Evolutionary conservation across 1,284 basidiomycete genomes (phyloP).

Genomic region (Erythrobasidium hasegawianum): DNA sequence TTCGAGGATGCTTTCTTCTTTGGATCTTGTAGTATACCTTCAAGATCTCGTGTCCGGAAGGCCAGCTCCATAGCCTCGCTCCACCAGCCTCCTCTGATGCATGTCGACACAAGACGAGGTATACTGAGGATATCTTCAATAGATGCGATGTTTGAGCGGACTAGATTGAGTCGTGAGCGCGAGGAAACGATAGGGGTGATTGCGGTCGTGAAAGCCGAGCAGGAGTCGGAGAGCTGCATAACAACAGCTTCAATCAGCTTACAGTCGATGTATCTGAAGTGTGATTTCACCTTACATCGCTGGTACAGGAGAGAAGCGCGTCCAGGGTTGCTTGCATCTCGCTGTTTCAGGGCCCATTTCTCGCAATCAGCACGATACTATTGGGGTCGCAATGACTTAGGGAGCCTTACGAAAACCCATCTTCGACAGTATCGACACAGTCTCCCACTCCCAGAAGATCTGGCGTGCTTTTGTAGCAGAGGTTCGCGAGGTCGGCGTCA

Average conservation of each 20-base stretch:
- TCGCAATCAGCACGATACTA: neutral
- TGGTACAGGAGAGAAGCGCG: conserved; percentile 23
- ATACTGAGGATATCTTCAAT: conserved; percentile 84
- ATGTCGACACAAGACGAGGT: conserved; percentile 82
- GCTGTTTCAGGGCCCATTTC: neutral
- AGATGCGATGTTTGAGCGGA: conserved; percentile 85
- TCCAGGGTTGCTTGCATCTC: conserved; percentile 26
- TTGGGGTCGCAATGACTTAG: conserved; percentile 54
- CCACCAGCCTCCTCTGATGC: conserved; percentile 84
- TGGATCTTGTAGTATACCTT: conserved; percentile 50
- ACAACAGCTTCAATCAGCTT: neutral
- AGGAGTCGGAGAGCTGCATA: conserved; percentile 51
- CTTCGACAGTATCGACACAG: conserved; percentile 58
- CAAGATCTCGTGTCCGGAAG: conserved; percentile 59
- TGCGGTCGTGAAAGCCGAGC: conserved; percentile 61
- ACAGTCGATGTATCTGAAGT: too few relatives aligned
- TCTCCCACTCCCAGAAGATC: conserved; percentile 77
- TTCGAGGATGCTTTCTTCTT: conserved; percentile 47
- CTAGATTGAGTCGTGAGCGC: conserved; percentile 67
- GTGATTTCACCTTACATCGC: conserved; percentile 15
- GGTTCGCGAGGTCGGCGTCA: conserved; percentile 69
- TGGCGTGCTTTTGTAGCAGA: conserved; percentile 81
- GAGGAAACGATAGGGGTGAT: conserved; percentile 61
- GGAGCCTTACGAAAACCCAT: conserved; percentile 65
- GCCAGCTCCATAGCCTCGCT: conserved; percentile 80